Evolutionary conservation across 441 rosid genomes (phyloP), one percentile per base, ranked within the genome.

Genomic region (Syzygium malaccense): DNA sequence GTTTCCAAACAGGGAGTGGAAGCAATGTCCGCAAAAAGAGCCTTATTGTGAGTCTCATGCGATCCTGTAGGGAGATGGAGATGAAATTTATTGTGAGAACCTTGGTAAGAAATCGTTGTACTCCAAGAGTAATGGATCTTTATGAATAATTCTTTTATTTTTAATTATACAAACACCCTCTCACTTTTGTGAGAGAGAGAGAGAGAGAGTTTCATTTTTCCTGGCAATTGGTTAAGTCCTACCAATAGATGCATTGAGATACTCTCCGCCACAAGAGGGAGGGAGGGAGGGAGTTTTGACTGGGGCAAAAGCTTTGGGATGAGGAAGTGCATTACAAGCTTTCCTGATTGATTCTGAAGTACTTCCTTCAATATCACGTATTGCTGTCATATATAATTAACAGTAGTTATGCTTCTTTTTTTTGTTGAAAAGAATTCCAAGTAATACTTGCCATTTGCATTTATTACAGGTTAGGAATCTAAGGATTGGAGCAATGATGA

Each of bases 401-500:
- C 17, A 18, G n/a, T 37, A 71, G 28, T 71, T 71, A 71, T 20
- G 80, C 15, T 1, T 37, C 37, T 37, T 71, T 68, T 62, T 30
- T 37, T 10, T 1, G 12, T 71, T 11, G 9, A 20, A 71, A 71
- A 12, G 37, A 23, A 20, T 37, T 7, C 51, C 41, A 3, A 3
- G 28, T 37, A 20, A 75, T 41, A 75, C 14, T 85, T 55, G 41
- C 53, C 48, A 55, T 85, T 30, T 30, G 86, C 86, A 18, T 78
- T 8, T 8, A 45, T 85, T 89, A 87, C 87, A 96, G 98, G 95
- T 95, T 87, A 96, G 97, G 92, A 97, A 97, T 92, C 91, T 97
- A 87, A 93, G 98, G 83, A 97, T 96, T 93, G 98, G 98, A 86
- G 99, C 99, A 88, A 94, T 95, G 99, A 94, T 97, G 95, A 95